phyloP scores from a whole-genome alignment of 2,329 filamentous ascomycete species.

The Botrytis fragariae region DNA sequence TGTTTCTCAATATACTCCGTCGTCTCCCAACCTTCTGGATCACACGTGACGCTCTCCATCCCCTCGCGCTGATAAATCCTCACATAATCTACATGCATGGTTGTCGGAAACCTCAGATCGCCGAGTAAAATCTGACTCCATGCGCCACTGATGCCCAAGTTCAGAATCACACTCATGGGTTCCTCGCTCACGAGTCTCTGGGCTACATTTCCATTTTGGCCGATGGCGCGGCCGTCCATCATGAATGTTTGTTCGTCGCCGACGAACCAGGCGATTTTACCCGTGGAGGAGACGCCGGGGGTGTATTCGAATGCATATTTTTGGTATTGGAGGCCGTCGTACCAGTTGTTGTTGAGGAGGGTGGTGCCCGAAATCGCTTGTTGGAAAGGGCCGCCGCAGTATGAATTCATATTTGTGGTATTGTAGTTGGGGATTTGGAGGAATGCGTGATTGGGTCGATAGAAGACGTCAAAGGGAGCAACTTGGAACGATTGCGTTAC shows the following conservation, averaged over 20 bases:
- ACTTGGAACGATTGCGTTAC: slow-evolving; percentile 42
- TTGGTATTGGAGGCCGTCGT: slow-evolving; percentile 52
- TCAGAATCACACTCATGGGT: slow-evolving; percentile 53
- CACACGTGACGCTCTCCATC: slow-evolving; percentile 50
- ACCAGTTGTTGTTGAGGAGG: slow-evolving; percentile 55
- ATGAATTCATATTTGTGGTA: slow-evolving; percentile 50
- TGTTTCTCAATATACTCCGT: slow-evolving; percentile 65
- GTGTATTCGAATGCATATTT: slow-evolving; percentile 55
- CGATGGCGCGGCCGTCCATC: slow-evolving; percentile 51
- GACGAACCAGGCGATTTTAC: slow-evolving; percentile 52
- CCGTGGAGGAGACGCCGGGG: slow-evolving; percentile 42
- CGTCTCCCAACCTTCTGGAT: slow-evolving; percentile 59
- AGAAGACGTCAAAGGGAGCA: slow-evolving; percentile 45
- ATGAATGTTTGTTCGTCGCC: slow-evolving; percentile 50
- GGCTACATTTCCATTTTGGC: slow-evolving; percentile 52
- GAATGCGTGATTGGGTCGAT: slow-evolving; percentile 52
- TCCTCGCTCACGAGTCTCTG: slow-evolving; percentile 50
- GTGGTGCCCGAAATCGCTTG: slow-evolving; percentile 56
- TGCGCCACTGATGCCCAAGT: slow-evolving; percentile 50
- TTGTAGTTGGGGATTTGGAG: slow-evolving; percentile 50
- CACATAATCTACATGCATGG: slow-evolving; percentile 55
- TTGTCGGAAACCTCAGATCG: slow-evolving; percentile 48
- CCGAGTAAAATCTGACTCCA: slow-evolving; percentile 49
- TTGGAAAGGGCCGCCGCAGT: slow-evolving; percentile 53
- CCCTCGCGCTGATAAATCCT: slow-evolving; percentile 53